These are phyloP conservation scores for Backusella psychrophila DNA, from an alignment of 192 early-diverging fungal genomes.

Conservation along the genomic window DNA sequence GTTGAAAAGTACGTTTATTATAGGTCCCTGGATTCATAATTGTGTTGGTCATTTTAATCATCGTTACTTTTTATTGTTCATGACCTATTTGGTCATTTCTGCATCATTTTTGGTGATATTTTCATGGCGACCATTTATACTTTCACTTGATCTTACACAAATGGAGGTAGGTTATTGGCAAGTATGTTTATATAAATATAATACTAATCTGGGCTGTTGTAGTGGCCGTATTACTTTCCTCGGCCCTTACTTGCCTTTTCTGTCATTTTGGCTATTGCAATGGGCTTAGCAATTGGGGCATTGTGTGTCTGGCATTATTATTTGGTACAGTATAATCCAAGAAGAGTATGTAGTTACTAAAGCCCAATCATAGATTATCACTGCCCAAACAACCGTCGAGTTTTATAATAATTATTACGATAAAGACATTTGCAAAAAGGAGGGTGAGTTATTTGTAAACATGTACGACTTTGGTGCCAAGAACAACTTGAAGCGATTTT, in stretches of 20 bases:
- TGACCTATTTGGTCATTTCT: conserved; percentile 53
- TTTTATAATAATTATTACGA: conserved; percentile 60
- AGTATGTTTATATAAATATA: too few relatives aligned
- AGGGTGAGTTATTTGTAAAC: conserved; percentile 47
- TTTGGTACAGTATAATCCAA: conserved; percentile 34
- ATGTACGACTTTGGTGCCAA: conserved; percentile 46
- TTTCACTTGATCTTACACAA: conserved; percentile 40
- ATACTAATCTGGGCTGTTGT: background rate
- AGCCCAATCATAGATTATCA: conserved; percentile 36
- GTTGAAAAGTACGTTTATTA: background rate
- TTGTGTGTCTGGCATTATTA: conserved; percentile 60
- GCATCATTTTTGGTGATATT: conserved; percentile 47
- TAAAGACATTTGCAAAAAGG: conserved; percentile 41
- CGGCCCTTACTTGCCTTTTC: conserved; percentile 48
- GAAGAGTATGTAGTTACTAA: background rate
- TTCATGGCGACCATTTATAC: conserved; percentile 46
- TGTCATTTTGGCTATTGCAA: conserved; percentile 49
- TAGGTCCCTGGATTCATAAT: conserved; percentile 78
- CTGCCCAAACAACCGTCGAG: conserved; percentile 62
- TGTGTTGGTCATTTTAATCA: conserved; percentile 79
- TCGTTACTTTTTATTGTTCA: conserved; percentile 71
- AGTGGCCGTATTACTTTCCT: conserved; percentile 58
- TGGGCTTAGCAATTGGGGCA: conserved; percentile 50
- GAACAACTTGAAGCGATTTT: conserved; percentile 45
- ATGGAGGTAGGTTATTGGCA: conserved; percentile 25